Evolutionary conservation across 2,329 filamentous ascomycete species (phyloP), one percentile per base, ranked within the genome.

Genomic region (Penicillium sp.): DNA sequence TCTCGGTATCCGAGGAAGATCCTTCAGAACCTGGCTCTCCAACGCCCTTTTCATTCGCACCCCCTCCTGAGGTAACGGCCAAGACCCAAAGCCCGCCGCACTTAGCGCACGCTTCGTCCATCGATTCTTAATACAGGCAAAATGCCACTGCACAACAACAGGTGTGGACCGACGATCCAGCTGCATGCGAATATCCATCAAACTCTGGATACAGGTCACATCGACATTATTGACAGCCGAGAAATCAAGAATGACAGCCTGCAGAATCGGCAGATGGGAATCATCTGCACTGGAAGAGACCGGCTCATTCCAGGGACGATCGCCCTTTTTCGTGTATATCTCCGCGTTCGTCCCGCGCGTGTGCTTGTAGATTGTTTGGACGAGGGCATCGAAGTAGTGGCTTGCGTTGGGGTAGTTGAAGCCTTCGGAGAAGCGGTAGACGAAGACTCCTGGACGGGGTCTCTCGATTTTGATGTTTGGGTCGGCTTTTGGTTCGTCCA

Each of bases 361-460:
- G 57, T 86, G 78, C 45, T 80, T 73, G 60, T 87, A 86, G 38
- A 94, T 84, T 66, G 86, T 83, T 1, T 82, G 76, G 1, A 84
- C 83, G 39, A 94, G 81, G 68, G 91, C 85, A 66, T 96, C 91
- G 54, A 96, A 83, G 58, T 93, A 91, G 70, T 90, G 87, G 66
- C 89, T 89, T 10, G 91, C 91, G 66, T 96, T 97, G 57, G 92
- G 90, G 69, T 96, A 97, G 76, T 93, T 94, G 81, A 96, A 96
- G 35, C 91, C 90, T 76, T 96, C 92, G 0, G 89, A 86, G 74
- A 96, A 96, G 42, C 92, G 86, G 78, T 94, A 97, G 68, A 97
- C 93, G 76, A 96, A 96, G 61, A 97, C 82, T 31, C 93, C 93
- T 1, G 92, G 92, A 66, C 93, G 90, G 0, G 93, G 91, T 45